Evolutionary conservation across 2,329 filamentous ascomycete genomes (phyloP).

Genomic region (Bipolaris bicolor): DNA sequence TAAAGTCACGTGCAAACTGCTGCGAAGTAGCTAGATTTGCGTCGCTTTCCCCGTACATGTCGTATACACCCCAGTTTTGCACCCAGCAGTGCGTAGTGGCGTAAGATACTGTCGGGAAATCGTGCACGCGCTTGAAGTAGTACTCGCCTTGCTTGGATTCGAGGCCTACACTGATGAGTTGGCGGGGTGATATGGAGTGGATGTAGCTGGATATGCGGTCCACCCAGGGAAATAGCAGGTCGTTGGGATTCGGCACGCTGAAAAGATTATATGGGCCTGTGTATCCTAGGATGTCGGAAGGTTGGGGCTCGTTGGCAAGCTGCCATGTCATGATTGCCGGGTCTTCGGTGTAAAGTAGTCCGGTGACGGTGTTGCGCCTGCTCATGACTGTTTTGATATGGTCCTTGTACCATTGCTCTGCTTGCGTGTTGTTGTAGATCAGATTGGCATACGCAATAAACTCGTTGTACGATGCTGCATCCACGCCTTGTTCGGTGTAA

Average conservation of each 20-base stretch:
- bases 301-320: constrained; percentile 50
- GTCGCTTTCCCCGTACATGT: constrained; percentile 46
- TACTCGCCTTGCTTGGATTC: constrained; percentile 51
- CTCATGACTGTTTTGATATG: constrained; percentile 47
- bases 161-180: constrained; percentile 49
- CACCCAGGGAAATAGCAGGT: constrained; percentile 48
- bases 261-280: constrained; percentile 37
- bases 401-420: constrained; percentile 47
- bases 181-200: constrained; percentile 44
- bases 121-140: constrained; percentile 49
- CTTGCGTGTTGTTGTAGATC: constrained; percentile 45
- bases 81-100: constrained; percentile 51
- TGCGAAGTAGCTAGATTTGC: constrained; percentile 44
- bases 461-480: constrained; percentile 41
- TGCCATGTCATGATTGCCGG: constrained; percentile 52
- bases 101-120: constrained; percentile 47
- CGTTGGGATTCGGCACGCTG: constrained; percentile 36
- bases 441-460: constrained; percentile 42
- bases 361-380: constrained; percentile 48
- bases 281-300: constrained; percentile 32
- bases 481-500: constrained; percentile 44
- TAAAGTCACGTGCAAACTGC: constrained; percentile 44
- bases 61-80: constrained; percentile 50
- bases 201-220: constrained; percentile 47
- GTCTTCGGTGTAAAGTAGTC: constrained; percentile 46